phyloP scores from a whole-genome alignment of 164 flowering plant genomes.

The Berberis vulgaris region DNA sequence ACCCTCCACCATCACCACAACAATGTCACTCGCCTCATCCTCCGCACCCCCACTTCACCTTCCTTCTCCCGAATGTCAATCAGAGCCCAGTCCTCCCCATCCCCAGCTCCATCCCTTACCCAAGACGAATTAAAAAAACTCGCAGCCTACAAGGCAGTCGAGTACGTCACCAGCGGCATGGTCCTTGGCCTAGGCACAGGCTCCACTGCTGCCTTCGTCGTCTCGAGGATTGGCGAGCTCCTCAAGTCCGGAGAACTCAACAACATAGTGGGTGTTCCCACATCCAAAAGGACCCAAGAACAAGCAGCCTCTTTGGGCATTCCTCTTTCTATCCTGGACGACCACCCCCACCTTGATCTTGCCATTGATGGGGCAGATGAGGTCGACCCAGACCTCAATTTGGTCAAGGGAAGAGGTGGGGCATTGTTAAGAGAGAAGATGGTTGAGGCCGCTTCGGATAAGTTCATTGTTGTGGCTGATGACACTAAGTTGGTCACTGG shows the following conservation, averaged over 20 bases:
- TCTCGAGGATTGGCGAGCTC: constrained; percentile 55
- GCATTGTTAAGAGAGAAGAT: constrained; percentile 54
- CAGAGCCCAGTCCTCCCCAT: constrained; percentile 36
- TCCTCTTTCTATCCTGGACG: constrained; percentile 38
- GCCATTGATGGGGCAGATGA: constrained; percentile 64
- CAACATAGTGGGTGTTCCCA: constrained; percentile 50
- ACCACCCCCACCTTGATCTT: constrained; percentile 36
- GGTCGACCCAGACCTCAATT: constrained; percentile 43
- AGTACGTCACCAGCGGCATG: constrained; percentile 69
- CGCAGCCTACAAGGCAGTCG: constrained; percentile 86
- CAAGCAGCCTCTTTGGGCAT: constrained; percentile 44
- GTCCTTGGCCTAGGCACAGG: constrained; percentile 89
- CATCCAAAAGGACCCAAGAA: constrained; percentile 45
- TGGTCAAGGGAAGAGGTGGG: constrained; percentile 57
- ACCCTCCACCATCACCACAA: constrained; percentile 8
- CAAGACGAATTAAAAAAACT: constrained; percentile 80
- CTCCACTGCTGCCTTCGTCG: constrained; percentile 87
- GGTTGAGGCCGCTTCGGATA: constrained; percentile 53
- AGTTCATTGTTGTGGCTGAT: constrained; percentile 47
- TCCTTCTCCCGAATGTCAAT: constrained; percentile 16
- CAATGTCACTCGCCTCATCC: constrained; percentile 17
- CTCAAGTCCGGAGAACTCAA: constrained; percentile 37
- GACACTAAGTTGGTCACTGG: constrained; percentile 42
- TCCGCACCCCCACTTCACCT: constrained; percentile 16
- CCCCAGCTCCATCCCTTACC: constrained; percentile 31